Evolutionary conservation across 768 basidiomycete species (phyloP).

Genomic region (Galerina marginata): DNA sequence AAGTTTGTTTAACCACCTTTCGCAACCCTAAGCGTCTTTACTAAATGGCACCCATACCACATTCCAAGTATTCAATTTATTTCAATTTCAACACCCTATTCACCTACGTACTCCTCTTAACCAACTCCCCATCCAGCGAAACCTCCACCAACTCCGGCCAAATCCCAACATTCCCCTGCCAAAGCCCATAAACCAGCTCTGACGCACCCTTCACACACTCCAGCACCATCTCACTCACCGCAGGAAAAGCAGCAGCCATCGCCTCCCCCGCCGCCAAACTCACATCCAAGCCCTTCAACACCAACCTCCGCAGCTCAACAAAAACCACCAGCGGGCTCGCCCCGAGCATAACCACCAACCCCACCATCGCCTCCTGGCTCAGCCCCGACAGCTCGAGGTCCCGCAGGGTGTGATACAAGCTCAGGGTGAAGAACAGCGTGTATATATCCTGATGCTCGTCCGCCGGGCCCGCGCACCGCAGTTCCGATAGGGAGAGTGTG

Average conservation of each 20-base stretch:
- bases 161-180: background rate
- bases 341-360: background rate
- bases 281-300: background rate
- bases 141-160: slow-evolving; percentile 8
- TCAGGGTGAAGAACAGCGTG: slow-evolving; percentile 8
- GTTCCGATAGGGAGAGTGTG: slow-evolving; percentile 5
- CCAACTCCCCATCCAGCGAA: background rate
- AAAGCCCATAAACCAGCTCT: background rate
- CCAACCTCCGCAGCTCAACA: background rate
- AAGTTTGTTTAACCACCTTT: too few relatives aligned
- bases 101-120: background rate
- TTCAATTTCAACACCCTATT: too few relatives aligned
- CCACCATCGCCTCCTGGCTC: background rate
- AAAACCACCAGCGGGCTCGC: background rate
- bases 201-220: background rate
- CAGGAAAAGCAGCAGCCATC: background rate
- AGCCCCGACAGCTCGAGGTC: slow-evolving; percentile 5
- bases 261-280: background rate
- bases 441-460: slow-evolving; percentile 4
- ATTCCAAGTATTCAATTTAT: too few relatives aligned
- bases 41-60: too few relatives aligned
- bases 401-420: background rate
- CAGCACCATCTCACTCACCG: background rate
- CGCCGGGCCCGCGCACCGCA: slow-evolving; percentile 1
- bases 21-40: background rate